Base-by-base conservation (phyloP, 805 yeast genomes). In the Kluyveromyces nonfermentans region DNA sequence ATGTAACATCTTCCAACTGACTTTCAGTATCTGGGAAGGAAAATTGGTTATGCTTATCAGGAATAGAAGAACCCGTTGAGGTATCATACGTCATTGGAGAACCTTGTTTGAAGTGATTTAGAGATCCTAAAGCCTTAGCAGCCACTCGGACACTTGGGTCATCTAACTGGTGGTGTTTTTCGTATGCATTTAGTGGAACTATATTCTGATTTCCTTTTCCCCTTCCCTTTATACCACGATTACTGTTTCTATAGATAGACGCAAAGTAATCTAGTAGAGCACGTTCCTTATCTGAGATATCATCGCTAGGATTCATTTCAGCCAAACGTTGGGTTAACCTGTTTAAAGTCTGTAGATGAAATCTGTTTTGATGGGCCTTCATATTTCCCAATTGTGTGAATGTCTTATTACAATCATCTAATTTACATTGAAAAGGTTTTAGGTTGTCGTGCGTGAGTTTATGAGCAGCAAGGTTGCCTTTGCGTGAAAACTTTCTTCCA, bases 381-480 rank as follows among this genome's bases (percentile, higher is more conserved):
- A 89, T 73, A 57, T 89, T 89, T 3, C 97, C 97, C 54, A 89
- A 70, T 67, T 89, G 97, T 1, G 96, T 85, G 56, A 89, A 89
- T 4, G 82, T 73, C 65, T 87, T 88, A 51, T 76, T 79, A 65
- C 97, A 89, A 46, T 74, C 71, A 61, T 87, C 96, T 47, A 89
- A 71, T 54, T 76, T 77, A 65, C 97, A 89, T 45, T 75, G 74
- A 57, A 71, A 85, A 6, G 95, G 96, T 55, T 84, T 80, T 45
- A 77, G 68, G 53, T 84, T 79, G 45, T 80, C 80, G 64, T 88
- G 97, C 0, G 95, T 87, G 46, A 85, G 67, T 60, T 73, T 70
- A 64, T 89, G 97, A 3, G 95, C 94, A 20, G 90, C 89, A 52
- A 86, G 72, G 64, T 89, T 89, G 15, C 97, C 97, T 63, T 89